Evolutionary conservation across 176 grass and related monocot species (phyloP).

Genomic region (Pontederia crassipes): DNA sequence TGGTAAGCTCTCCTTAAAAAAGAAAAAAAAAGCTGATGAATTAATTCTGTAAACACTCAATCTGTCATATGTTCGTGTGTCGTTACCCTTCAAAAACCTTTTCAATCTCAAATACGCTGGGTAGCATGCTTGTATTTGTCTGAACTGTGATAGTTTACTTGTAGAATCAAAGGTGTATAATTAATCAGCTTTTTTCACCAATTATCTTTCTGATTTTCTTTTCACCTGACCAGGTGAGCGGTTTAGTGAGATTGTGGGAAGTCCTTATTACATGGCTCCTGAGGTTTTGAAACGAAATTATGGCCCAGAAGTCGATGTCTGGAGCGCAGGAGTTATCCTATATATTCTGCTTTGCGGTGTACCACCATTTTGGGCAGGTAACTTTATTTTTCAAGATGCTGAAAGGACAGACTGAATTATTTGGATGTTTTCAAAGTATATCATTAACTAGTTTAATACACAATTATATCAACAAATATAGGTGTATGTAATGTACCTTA

Average conservation of each 20-base stretch:
- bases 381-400: not conserved
- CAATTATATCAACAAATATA: not conserved
- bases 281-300: constrained; percentile 19
- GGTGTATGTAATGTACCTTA: not conserved
- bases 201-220: not conserved
- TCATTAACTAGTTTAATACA: not conserved
- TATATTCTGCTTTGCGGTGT: constrained; percentile 19
- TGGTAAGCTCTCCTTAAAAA: not conserved
- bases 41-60: no score
- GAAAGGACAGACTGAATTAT: not conserved
- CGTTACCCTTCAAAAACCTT: no score
- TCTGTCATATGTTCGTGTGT: not conserved
- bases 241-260: constrained; percentile 17
- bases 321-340: constrained; percentile 23
- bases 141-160: no score
- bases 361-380: constrained; percentile 22
- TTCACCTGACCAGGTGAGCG: constrained; percentile 2
- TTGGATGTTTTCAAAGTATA: not conserved
- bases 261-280: constrained; percentile 22
- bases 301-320: constrained; percentile 21
- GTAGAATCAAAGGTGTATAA: no score
- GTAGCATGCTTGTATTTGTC: no score
- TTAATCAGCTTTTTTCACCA: not conserved
- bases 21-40: not conserved
- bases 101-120: no score